Percentiles rank a stretch among this genome's conserved stretches.
These are phyloP conservation scores for Corymbia citriodora DNA, from an alignment of 441 rosid genomes.

Conservation along the genomic window DNA sequence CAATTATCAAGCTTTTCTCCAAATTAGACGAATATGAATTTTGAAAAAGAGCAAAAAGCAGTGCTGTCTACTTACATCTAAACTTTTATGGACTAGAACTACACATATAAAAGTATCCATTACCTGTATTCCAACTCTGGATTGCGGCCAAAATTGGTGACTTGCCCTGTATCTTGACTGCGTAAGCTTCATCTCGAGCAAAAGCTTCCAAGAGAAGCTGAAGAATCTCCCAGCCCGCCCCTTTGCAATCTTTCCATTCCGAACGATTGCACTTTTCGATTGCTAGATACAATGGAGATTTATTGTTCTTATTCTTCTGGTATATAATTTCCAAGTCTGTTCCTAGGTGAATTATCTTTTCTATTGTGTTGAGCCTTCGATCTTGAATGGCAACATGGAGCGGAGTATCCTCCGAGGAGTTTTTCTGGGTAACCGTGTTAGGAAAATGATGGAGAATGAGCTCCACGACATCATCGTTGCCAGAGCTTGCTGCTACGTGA, in stretches of 20 bases:
- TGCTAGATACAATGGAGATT: background rate
- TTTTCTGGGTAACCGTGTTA: accelerated
- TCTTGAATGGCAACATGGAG: background rate
- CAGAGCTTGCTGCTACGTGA: background rate
- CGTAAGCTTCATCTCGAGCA: background rate
- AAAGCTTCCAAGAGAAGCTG: background rate
- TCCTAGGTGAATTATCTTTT: accelerated
- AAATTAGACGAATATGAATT: background rate
- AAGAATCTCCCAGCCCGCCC: background rate
- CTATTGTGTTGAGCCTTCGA: accelerated
- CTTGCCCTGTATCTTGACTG: background rate
- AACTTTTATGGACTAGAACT: background rate
- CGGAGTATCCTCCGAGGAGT: background rate
- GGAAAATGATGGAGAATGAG: accelerated
- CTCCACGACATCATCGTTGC: accelerated
- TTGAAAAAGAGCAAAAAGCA: background rate
- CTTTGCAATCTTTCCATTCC: background rate
- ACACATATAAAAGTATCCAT: background rate
- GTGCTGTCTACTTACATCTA: too few relatives aligned
- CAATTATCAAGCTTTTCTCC: background rate
- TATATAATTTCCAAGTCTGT: accelerated
- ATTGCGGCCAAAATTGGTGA: background rate
- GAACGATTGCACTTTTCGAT: background rate
- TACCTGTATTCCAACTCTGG: accelerated
- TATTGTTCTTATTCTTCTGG: background rate